Conservation (phyloP, 2,329 filamentous ascomycete genomes). For the Scortechinia acanthostroma region DNA sequence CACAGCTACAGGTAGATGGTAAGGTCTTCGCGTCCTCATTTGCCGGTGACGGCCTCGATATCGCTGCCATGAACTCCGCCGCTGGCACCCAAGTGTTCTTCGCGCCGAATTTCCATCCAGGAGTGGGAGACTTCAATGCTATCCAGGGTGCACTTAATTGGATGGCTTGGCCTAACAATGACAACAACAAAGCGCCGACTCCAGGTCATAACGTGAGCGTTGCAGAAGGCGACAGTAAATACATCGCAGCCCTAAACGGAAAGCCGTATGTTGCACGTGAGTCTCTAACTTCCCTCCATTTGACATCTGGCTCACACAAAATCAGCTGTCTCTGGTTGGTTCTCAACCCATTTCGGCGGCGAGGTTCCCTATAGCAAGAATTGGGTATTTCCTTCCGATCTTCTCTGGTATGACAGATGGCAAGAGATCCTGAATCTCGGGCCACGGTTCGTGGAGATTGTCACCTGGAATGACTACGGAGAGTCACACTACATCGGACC, state of each 20-base stretch:
- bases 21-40: constrained; percentile 34
- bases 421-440: constrained; percentile 28
- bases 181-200: constrained; percentile 38
- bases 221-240: constrained; percentile 21
- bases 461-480: constrained; percentile 35
- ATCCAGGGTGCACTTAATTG: constrained; percentile 33
- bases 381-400: constrained; percentile 36
- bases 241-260: constrained; percentile 16
- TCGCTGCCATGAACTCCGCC: constrained; percentile 27
- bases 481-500: constrained; percentile 47
- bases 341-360: constrained; percentile 37
- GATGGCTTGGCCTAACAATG: constrained; percentile 31
- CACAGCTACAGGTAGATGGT: constrained; percentile 26
- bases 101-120: constrained; percentile 36
- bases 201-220: constrained; percentile 27
- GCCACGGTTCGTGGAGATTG: constrained; percentile 33
- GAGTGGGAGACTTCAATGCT: constrained; percentile 20
- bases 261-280: constrained; percentile 40
- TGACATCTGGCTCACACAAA: not conserved
- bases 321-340: constrained; percentile 37
- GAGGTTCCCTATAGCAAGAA: constrained; percentile 39
- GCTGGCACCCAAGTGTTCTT: constrained; percentile 35
- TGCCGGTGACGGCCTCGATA: constrained; percentile 26
- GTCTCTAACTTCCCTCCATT: constrained; percentile 4
- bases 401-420: constrained; percentile 33